A percentile compares a stretch with the other conserved stretches of the same genome.
These are phyloP conservation scores for Kurtzmaniella quercitrusa DNA, from an alignment of 1,139 yeast genomes.

Conservation along the genomic window DNA sequence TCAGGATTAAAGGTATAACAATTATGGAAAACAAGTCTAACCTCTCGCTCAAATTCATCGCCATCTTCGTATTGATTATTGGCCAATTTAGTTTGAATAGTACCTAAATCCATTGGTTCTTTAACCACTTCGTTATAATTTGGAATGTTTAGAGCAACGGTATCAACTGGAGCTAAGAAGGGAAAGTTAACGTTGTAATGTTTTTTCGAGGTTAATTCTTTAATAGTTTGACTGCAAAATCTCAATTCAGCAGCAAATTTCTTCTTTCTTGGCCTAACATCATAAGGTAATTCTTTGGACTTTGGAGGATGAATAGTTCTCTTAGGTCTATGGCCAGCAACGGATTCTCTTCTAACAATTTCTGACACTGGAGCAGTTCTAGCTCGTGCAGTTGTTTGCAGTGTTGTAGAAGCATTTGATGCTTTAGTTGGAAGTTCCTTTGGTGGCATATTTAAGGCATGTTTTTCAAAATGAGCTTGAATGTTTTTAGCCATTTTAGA, in stretches of 20 bases:
- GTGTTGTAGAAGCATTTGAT: slow-evolving; percentile 9
- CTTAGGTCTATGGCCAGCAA: slow-evolving; percentile 70
- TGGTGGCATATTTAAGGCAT: slow-evolving; percentile 88
- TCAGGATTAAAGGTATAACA: slow-evolving; percentile 94
- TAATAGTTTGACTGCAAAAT: slow-evolving; percentile 77
- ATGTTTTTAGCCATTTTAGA: slow-evolving; percentile 88
- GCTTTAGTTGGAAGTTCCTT: slow-evolving; percentile 48
- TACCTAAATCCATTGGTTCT: slow-evolving; percentile 93
- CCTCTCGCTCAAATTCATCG: slow-evolving; percentile 81
- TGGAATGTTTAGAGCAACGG: slow-evolving; percentile 90
- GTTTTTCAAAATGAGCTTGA: slow-evolving; percentile 90
- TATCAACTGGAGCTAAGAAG: slow-evolving; percentile 90
- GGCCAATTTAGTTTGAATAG: slow-evolving; percentile 73
- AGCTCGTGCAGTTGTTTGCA: slow-evolving; percentile 28
- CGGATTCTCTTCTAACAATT: slow-evolving; percentile 44
- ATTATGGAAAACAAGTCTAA: slow-evolving; percentile 77
- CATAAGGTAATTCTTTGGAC: slow-evolving; percentile 90
- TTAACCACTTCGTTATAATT: slow-evolving; percentile 80
- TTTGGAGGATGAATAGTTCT: slow-evolving; percentile 96
- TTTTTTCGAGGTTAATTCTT: slow-evolving; percentile 79
- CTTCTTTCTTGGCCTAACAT: slow-evolving; percentile 85
- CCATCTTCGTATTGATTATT: slow-evolving; percentile 88
- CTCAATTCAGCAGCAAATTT: slow-evolving; percentile 87
- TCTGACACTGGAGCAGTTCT: slow-evolving; percentile 56
- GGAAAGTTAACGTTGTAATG: slow-evolving; percentile 85